Conservation (phyloP, 2,329 filamentous ascomycete species). For the Fusarium concolor region DNA sequence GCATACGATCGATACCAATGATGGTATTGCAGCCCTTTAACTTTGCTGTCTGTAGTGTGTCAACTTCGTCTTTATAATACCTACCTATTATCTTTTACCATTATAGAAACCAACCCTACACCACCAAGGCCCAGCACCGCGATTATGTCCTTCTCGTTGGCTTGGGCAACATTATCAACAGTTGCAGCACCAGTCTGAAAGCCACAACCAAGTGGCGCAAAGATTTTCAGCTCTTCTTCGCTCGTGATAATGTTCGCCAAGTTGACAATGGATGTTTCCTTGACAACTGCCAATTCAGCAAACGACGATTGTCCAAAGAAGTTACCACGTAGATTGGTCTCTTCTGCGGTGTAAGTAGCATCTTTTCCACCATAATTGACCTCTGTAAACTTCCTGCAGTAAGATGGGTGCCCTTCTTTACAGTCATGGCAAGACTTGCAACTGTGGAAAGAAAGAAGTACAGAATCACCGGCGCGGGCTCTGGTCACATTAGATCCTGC, state of each 20-base stretch:
- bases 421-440: background rate
- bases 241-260: background rate
- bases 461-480: background rate
- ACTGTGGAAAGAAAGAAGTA: background rate
- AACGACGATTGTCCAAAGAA: conserved; percentile 4
- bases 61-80: background rate
- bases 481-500: background rate
- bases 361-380: background rate
- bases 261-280: conserved; percentile 2
- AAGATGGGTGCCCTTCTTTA: background rate
- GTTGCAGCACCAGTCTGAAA: conserved; percentile 1
- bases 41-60: background rate
- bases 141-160: background rate
- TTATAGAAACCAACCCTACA: conserved; percentile 2
- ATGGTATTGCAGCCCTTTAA: background rate
- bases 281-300: conserved; percentile 1
- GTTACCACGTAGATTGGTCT: background rate
- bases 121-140: background rate
- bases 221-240: background rate
- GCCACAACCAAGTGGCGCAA: background rate
- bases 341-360: background rate
- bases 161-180: background rate
- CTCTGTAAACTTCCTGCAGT: background rate
- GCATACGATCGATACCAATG: conserved; percentile 1
- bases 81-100: background rate